Evolutionary conservation across 768 basidiomycete species (phyloP), one percentile per base, ranked within the genome.

Genomic region (Lactifluus echinatus): DNA sequence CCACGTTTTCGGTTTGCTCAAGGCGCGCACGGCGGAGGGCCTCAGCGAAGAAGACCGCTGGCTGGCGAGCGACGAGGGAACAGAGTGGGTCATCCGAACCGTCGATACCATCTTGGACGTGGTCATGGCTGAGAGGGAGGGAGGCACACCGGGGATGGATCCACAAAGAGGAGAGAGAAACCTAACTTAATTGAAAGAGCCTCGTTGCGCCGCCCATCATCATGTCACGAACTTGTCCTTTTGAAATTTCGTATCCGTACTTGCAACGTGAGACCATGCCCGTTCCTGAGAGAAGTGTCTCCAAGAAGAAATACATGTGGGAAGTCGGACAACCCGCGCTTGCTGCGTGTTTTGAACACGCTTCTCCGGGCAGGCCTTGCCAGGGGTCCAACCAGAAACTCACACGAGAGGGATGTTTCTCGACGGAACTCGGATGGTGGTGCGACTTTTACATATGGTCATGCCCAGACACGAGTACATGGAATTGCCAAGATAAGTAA

Each of bases 1-100:
- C 69, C 93, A 95, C 69, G 85, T 88, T 48, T 93, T 90, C 70
- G 93, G 93, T 12, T 78, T 95, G 63, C 82, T 93, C 67, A 95
- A 93, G 71, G 88, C 89, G 21, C 84, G 86, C 54, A 66, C 78
- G 47, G 74, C 75, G 45, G 77, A 79, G 51, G 76, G 78, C 34
- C 74, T 81, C 62, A 83, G 72, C 63, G 78, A 79, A 64, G 88
- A 87, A 70, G 89, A 91, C 68, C 75, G 72, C 56, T 94, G 86
- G 85, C 79, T 94, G 39, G 76, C 87, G 23, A 87, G 79, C 59
- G 91, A 93, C 67, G 87, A 92, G 69, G 92, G 92, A 33, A 80
- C 87, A 19, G 87, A 87, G 72, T 94, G 92, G 92, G 84, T 93
- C 50, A 75, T 93, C 65, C 83, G 85, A 66, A 86, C 81, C 47